These are phyloP conservation scores for Rhizopogon parksii DNA, from an alignment of 1,284 basidiomycete species.

Conservation along the genomic window DNA sequence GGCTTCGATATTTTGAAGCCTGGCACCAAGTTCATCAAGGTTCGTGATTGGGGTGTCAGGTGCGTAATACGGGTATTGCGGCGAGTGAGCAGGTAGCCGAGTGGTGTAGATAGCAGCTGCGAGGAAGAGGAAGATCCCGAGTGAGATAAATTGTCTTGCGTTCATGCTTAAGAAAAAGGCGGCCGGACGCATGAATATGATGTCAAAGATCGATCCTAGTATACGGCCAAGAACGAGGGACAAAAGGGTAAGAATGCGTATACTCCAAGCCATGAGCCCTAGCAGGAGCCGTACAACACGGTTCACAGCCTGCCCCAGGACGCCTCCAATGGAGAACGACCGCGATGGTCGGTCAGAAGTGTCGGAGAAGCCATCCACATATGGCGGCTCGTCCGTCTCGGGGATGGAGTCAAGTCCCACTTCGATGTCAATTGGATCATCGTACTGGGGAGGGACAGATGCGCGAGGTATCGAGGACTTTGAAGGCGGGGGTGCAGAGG, in stretches of 20 bases:
- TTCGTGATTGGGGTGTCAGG: conserved; percentile 59
- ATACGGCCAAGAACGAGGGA: conserved; percentile 32
- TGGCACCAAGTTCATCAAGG: conserved; percentile 62
- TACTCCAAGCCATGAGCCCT: conserved; percentile 36
- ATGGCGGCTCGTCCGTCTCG: conserved; percentile 47
- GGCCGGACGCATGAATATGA: conserved; percentile 37
- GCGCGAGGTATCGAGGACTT: conserved; percentile 28
- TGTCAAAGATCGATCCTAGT: conserved; percentile 37
- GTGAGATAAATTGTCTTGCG: conserved; percentile 22
- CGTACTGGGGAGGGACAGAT: conserved; percentile 32
- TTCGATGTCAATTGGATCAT: conserved; percentile 30
- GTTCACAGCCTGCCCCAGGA: conserved; percentile 41
- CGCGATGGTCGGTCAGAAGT: conserved; percentile 20
- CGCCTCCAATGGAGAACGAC: conserved; percentile 39
- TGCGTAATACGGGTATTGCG: conserved; percentile 30
- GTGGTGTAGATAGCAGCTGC: conserved; percentile 36
- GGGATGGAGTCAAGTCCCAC: conserved; percentile 51
- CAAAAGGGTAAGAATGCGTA: conserved; percentile 22
- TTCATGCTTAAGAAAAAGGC: conserved; percentile 30
- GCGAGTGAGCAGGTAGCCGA: conserved; percentile 22
- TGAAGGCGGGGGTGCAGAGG: conserved; percentile 19
- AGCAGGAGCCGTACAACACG: conserved; percentile 22
- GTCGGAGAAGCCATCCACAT: conserved; percentile 24
- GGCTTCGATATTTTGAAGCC: conserved; percentile 61
- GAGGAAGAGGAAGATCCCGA: conserved; percentile 37